A percentile compares a stretch with the other conserved stretches of the same genome.
phyloP scores from a whole-genome alignment of 192 early-diverging fungal genomes.

The Dissophora ornata region DNA sequence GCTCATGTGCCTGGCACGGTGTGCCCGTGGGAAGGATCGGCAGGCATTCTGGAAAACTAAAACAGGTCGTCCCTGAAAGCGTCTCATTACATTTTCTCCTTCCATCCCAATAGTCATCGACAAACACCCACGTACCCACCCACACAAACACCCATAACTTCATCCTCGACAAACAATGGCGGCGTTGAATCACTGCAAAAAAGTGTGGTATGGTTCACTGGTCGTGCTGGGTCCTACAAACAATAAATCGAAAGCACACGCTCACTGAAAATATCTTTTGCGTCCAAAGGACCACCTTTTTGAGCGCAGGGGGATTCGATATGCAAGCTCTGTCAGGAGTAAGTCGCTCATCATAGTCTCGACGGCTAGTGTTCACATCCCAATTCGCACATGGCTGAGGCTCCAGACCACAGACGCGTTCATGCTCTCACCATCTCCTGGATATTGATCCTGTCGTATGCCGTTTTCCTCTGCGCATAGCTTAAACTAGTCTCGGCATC shows the following conservation, averaged over 20 bases:
- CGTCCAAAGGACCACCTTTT: conserved; percentile 26
- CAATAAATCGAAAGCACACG: neutral
- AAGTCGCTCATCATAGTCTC: neutral
- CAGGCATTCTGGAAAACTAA: too few relatives aligned
- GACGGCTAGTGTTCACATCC: too few relatives aligned
- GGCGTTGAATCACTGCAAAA: conserved; percentile 33
- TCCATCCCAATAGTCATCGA: too few relatives aligned
- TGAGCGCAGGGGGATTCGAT: conserved; percentile 37
- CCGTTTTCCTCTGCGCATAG: conserved; percentile 15
- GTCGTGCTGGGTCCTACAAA: neutral
- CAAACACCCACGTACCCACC: too few relatives aligned
- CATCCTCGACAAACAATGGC: conserved; percentile 23
- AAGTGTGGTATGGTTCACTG: conserved; percentile 36
- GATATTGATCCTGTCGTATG: neutral
- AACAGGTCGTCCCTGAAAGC: neutral
- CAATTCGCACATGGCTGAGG: too few relatives aligned
- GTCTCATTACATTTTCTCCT: too few relatives aligned
- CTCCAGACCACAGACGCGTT: too few relatives aligned
- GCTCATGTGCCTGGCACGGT: too few relatives aligned
- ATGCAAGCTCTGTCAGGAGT: conserved; percentile 41
- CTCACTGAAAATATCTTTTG: neutral
- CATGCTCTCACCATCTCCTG: too few relatives aligned
- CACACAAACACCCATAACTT: neutral
- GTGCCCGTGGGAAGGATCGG: too few relatives aligned
- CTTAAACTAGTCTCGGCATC: conserved; percentile 54